Base-by-base conservation (phyloP, 805 yeast species). In the Candida methanosorbosa region DNA sequence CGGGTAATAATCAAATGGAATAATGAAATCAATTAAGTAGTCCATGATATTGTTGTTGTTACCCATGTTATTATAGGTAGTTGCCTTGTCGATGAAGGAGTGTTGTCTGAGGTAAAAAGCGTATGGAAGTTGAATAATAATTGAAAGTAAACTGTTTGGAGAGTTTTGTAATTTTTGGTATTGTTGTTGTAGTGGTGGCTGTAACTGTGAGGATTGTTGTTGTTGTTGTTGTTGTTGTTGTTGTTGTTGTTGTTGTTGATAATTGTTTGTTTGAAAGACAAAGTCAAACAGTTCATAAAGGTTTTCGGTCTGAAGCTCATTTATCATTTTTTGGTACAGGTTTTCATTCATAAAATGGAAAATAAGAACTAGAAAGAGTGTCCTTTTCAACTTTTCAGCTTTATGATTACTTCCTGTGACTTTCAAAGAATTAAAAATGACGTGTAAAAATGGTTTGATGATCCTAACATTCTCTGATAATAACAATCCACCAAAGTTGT, bases 401-500 rank as follows among this genome's bases (percentile, higher is more conserved):
- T 47, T 35, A 14, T 40, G 36, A 29, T 41, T 38, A 18, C 46
- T n/a, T n/a, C n/a, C n/a, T n/a, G n/a, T 40, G 34, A 34, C 38
- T 26, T 38, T 43, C 4, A 38, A 43, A 12, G 45, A 42, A 25
- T 33, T 16, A 7, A 29, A 32, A 12, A 45, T 29, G 12, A 42
- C n/a, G n/a, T n/a, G n/a, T n/a, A n/a, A n/a, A n/a, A n/a, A n/a
- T 23, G 42, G 50, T 25, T 27, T 32, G 20, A 27, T 39, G 24
- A 34, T 37, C 13, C 36, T 29, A 30, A 30, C 22, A 14, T 38
- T 28, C 9, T 37, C 33, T 7, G 36, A 18, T 2, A 37, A 36
- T 9, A 55, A 34, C 3, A 56, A 30, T 7, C 14, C 26, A 5
- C 52, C 56, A 40, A 49, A 55, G 27, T 44, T 51, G 34, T 37